Evolutionary conservation across 345 rosid species (phyloP), one percentile per base, ranked within the genome.

Genomic region (Gossypium thurberi): DNA sequence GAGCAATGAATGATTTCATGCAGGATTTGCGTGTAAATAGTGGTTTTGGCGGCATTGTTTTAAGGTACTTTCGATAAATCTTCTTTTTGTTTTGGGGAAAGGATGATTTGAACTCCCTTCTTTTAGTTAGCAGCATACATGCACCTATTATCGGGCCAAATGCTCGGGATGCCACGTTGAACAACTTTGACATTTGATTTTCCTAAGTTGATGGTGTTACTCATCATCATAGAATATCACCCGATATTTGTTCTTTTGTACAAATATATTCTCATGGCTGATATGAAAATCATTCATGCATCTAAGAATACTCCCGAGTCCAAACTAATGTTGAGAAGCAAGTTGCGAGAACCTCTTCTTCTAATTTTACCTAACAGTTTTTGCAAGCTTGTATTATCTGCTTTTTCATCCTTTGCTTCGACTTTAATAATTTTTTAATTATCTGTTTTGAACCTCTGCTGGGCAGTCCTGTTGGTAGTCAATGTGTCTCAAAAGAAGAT

Each of bases 401-500:
- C 20, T 1, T 25, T 12, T 44, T 33, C 15, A 13, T 61, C 33
- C 28, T 71, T 70, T 76, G 20, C n/a, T 43, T 76, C 48, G 58
- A 50, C 15, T 68, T 48, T 8, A 28, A 68, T 15, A 47, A 44
- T 75, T 20, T 55, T 75, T 72, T 48, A 18, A 47, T 64, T 37
- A 58, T 58, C 46, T 50, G 14, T 43, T 73, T 44, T 59, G 21
- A 72, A 52, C 62, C 74, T 76, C 48, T 64, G 12, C 73, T 61
- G 79, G 78, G 79, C 88, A 95, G 99, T 81, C 97, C 99, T 62
- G 96, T 91, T 57, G 98, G 99, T 72, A 88, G 71, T 75, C 92
- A 85, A 55, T 91, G 98, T 73, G 88, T 93, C 74, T 93, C 98
- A 52, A 91, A 79, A 82, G 98, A 93, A 85, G 99, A 95, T 78